Base-by-base conservation (phyloP, 108 stramenopile species). In the Aurantiochytrium sp. region DNA sequence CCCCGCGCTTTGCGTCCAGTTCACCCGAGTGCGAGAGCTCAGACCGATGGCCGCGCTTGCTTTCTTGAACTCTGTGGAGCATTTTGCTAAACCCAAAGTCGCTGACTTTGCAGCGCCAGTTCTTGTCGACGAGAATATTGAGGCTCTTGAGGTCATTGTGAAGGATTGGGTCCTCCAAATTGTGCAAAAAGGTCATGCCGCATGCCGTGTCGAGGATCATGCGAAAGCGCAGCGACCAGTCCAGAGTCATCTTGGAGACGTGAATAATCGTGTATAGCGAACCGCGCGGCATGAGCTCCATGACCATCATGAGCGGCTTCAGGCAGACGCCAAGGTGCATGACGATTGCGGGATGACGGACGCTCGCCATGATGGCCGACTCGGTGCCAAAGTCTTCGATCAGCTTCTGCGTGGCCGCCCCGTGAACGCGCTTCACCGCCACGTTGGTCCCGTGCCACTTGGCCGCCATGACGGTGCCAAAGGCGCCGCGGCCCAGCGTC, bases 341-440 rank as follows among this genome's bases (percentile, higher is more conserved):
- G 4, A 91, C 90, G 54, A 92, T 85, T 85, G 90, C 89, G 54
- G 92, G 92, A 54, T 92, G 92, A 36, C 50, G 48, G 4, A 92
- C n/a, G 55, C 86, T 87, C 21, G 89, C 54, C 37, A 90, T 87
- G 31, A 91, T 22, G 12, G 86, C 88, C 3, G 90, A 89, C 52
- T 92, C 92, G 1, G 34, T 30, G 55, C 87, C 52, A 52, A 88
- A 88, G 5, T 68, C 68, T 24, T 69, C 68, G 24, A 87, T 39
- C 45, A 30, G 8, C 39, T 39, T 12, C 24, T 81, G 73, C 24
- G 45, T 48, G 15, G 73, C 19, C 12, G 39, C 45, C n/a, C 73
- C 73, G 32, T 81, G 73, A 81, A 81, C 32, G n/a, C 30, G 39
- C 24, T 81, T 81, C 30, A 81, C 45, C n/a, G 73, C 73, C 8